Evolutionary conservation across 257 asterid species (phyloP).

Genomic region (Dorcoceras hygrometricum): DNA sequence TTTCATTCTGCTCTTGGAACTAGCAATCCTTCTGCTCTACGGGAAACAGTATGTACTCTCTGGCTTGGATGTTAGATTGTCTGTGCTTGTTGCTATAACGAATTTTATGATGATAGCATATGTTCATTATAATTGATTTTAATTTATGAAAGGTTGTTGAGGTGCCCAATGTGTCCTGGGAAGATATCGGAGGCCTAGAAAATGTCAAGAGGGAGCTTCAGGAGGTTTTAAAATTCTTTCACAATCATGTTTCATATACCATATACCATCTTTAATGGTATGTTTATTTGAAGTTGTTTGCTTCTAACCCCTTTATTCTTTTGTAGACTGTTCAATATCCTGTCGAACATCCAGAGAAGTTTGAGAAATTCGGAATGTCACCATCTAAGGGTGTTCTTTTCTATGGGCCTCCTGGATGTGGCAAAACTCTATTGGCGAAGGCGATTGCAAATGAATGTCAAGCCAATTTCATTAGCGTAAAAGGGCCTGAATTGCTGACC

Average conservation of each 20-base stretch:
- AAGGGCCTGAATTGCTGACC: constrained; percentile 67
- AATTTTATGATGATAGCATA: neutral
- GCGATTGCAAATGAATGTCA: constrained; percentile 72
- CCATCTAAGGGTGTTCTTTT: constrained; percentile 69
- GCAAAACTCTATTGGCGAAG: constrained; percentile 66
- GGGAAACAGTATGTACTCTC: constrained; percentile 45
- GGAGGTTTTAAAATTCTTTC: constrained; percentile 29
- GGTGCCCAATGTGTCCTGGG: constrained; percentile 49
- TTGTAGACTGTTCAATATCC: constrained; percentile 67
- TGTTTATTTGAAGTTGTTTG: neutral
- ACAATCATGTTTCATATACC: neutral
- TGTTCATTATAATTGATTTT: neutral
- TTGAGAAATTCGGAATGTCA: constrained; percentile 67
- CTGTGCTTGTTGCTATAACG: neutral
- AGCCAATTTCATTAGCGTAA: constrained; percentile 60
- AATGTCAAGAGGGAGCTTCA: constrained; percentile 53
- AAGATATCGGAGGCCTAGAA: constrained; percentile 47
- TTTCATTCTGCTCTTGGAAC: constrained; percentile 57
- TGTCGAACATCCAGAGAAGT: constrained; percentile 65
- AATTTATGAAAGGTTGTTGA: constrained; percentile 36
- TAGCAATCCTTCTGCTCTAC: constrained; percentile 61
- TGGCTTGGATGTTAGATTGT: neutral
- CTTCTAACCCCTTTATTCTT: constrained; percentile 5
- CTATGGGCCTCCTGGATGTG: constrained; percentile 73
- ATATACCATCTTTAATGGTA: neutral